Conservation (phyloP, 768 basidiomycete genomes). For the Cyathus striatus region DNA sequence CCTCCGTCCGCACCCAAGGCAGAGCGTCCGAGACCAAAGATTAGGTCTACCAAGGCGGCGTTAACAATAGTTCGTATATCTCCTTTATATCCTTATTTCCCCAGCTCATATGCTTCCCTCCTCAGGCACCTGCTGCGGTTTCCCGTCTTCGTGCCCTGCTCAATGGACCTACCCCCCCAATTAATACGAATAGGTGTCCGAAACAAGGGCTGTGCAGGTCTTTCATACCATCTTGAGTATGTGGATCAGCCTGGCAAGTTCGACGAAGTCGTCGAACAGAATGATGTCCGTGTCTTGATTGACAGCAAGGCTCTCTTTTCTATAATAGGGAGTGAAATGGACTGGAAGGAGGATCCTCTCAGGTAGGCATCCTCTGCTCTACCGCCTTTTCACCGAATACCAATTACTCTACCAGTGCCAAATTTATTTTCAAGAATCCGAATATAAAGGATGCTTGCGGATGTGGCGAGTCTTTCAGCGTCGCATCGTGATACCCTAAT, state of each 20-base stretch:
- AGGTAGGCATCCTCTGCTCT: slow-evolving; percentile 47
- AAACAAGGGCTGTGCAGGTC: slow-evolving; percentile 94
- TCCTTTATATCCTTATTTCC: slow-evolving; percentile 4
- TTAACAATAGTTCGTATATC: slow-evolving; percentile 56
- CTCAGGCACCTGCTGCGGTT: slow-evolving; percentile 80
- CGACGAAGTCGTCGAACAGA: slow-evolving; percentile 95
- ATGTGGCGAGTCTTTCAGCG: slow-evolving; percentile 89
- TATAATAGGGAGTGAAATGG: slow-evolving; percentile 99
- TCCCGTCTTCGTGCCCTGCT: slow-evolving; percentile 66
- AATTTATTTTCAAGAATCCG: slow-evolving; percentile 83
- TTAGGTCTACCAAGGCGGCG: slow-evolving; percentile 73
- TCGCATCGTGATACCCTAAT: slow-evolving; percentile 39
- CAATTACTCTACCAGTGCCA: slow-evolving; percentile 45
- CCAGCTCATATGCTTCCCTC: slow-evolving; percentile 1
- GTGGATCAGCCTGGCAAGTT: slow-evolving; percentile 87
- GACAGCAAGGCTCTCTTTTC: slow-evolving; percentile 97
- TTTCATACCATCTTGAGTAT: slow-evolving; percentile 90
- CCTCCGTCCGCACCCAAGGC: slow-evolving; percentile 66
- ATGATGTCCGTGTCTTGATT: slow-evolving; percentile 89
- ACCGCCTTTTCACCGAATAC: slow-evolving; percentile 2
- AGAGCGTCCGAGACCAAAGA: slow-evolving; percentile 57
- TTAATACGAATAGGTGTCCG: slow-evolving; percentile 92
- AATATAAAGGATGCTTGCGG: slow-evolving; percentile 95
- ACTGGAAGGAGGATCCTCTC: slow-evolving; percentile 91
- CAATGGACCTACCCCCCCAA: slow-evolving; percentile 80